These are phyloP conservation scores for Dendrobium officinale DNA, from an alignment of 106 monocot genomes.

Conservation along the genomic window DNA sequence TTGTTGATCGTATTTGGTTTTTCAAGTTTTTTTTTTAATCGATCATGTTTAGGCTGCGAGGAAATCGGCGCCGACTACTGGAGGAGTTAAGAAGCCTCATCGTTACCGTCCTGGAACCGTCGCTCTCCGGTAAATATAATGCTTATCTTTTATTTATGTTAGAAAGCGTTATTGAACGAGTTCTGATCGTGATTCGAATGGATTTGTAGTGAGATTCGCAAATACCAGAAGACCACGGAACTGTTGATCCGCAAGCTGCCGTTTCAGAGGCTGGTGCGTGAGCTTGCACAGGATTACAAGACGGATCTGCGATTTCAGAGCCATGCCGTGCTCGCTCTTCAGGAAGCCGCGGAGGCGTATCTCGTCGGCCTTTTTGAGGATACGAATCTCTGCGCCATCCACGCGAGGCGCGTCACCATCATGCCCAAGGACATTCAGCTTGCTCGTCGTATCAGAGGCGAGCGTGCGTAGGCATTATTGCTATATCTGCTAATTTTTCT, in stretches of 20 bases:
- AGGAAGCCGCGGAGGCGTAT: slow-evolving; percentile 1
- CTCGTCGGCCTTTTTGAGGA: not conserved
- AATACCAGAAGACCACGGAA: not conserved
- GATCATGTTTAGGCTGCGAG: slow-evolving; percentile 12
- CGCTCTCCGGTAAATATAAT: not conserved
- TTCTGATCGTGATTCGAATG: not conserved
- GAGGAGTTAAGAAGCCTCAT: slow-evolving; percentile 24
- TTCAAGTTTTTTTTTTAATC: no score
- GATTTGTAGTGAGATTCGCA: not conserved
- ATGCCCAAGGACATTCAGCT: slow-evolving; percentile 4
- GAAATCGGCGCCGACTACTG: slow-evolving; percentile 27
- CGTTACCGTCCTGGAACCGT: not conserved
- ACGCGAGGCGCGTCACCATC: not conserved
- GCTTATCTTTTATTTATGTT: not conserved
- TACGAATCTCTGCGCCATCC: not conserved
- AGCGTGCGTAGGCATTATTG: not conserved
- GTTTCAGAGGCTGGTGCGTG: slow-evolving; percentile 1
- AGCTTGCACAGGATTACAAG: slow-evolving; percentile 16
- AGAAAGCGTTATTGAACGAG: not conserved
- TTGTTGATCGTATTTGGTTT: no score
- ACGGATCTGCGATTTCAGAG: slow-evolving; percentile 8
- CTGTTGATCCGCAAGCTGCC: slow-evolving; percentile 1
- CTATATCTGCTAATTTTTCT: no score
- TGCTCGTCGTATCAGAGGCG: slow-evolving; percentile 1
- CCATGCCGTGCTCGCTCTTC: not conserved